Percentiles rank a stretch among this genome's conserved stretches.
Evolutionary conservation across 306 rosid species (phyloP).

Genomic region (Albizia julibrissin): DNA sequence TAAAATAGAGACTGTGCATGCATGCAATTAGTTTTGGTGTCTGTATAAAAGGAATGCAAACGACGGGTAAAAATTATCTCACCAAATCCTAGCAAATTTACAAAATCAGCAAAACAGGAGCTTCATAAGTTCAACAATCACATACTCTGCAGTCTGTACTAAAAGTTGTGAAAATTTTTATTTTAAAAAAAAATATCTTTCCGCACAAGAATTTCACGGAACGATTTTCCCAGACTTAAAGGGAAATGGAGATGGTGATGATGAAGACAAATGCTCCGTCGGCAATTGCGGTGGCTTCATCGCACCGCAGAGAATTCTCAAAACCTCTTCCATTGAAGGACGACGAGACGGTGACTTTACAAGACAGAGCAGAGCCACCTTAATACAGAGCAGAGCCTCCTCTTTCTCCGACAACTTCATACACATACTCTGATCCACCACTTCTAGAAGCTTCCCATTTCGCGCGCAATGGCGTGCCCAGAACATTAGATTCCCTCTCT

Average conservation of each 20-base stretch:
- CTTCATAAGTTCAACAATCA: background rate
- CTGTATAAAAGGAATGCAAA: too few species aligned
- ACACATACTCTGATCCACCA: conserved; percentile 59
- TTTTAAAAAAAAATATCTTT: background rate
- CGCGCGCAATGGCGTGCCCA: conserved; percentile 85
- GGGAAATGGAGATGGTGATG: conserved; percentile 54
- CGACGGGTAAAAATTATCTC: conserved; percentile 24
- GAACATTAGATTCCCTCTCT: conserved; percentile 70
- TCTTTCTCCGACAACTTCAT: conserved; percentile 51
- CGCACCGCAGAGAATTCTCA: conserved; percentile 69
- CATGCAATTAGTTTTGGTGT: background rate
- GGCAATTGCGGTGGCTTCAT: conserved; percentile 61
- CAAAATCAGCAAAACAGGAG: conserved; percentile 18
- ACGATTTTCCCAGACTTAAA: conserved; percentile 43
- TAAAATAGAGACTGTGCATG: background rate
- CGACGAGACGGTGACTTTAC: conserved; percentile 66
- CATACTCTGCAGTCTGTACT: background rate
- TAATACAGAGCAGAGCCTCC: conserved; percentile 73
- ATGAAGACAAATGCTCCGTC: conserved; percentile 49
- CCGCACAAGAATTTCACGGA: conserved; percentile 37
- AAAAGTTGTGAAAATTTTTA: background rate
- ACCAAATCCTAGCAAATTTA: conserved; percentile 35
- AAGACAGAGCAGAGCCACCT: conserved; percentile 72
- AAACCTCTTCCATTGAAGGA: conserved; percentile 81
- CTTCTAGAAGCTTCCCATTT: conserved; percentile 69